Evolutionary conservation across 1,284 basidiomycete species (phyloP).

Genomic region (Bjerkandera adusta): DNA sequence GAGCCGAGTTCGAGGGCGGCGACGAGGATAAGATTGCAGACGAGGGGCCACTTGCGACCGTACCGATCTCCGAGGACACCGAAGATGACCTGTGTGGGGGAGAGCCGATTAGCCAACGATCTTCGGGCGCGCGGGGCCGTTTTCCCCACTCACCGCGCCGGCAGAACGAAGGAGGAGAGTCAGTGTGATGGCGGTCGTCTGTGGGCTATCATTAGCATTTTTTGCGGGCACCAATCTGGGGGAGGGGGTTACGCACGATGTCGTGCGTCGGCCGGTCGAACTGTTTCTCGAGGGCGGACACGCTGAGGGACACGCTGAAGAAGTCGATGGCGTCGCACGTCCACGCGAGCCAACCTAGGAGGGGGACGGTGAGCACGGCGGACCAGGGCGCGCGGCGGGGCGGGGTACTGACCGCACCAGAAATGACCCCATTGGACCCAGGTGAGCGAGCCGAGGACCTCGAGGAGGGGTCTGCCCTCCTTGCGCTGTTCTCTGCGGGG

Average conservation of each 20-base stretch:
- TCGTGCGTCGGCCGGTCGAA: constrained; percentile 45
- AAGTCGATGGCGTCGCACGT: constrained; percentile 82
- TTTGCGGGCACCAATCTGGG: background rate
- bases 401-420: constrained; percentile 36
- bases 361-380: constrained; percentile 9
- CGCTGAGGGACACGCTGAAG: constrained; percentile 79
- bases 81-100: constrained; percentile 59
- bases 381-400: background rate
- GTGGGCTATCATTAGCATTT: constrained; percentile 4
- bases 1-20: constrained; percentile 78
- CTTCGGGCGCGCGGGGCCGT: background rate
- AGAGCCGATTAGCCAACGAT: constrained; percentile 7
- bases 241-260: constrained; percentile 44
- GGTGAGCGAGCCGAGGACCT: constrained; percentile 36
- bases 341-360: constrained; percentile 68
- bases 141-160: constrained; percentile 61
- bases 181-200: constrained; percentile 87
- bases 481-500: constrained; percentile 38
- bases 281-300: constrained; percentile 51
- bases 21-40: constrained; percentile 73
- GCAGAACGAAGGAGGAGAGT: constrained; percentile 88
- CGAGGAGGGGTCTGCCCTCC: constrained; percentile 33
- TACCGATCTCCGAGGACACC: constrained; percentile 81
- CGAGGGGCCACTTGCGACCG: constrained; percentile 92
- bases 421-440: constrained; percentile 50